Base-by-base conservation (phyloP, 345 rosid species). In the Gossypium ekmanianum region DNA sequence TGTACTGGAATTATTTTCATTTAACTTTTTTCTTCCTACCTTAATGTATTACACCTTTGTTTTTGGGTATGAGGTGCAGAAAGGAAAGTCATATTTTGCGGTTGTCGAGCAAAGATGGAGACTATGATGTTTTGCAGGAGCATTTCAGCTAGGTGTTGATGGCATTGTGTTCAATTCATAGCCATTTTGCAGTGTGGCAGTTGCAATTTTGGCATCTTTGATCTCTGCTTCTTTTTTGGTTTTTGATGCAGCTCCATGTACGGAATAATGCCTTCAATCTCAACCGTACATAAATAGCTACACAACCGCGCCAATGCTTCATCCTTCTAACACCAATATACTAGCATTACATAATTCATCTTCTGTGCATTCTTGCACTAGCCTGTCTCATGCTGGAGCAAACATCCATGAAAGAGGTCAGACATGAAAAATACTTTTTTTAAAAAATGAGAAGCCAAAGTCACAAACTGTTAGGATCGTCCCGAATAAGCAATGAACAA, bases 321-420 rank as follows among this genome's bases (percentile, higher is more conserved):
- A 22, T 70, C 82, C 81, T 76, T 88, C 77, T 78, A 79, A 76
- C 92, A 88, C 44, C 73, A 81, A 75, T 93, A 95, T 41, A 85
- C 0, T 8, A 97, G 98, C 76, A 89, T 91, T 2, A 97, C 97
- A 63, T 83, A 89, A 76, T 93, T 93, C 99, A 87, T 93, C 86
- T 91, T 95, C 77, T 93, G 98, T 11, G 98, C 99, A 76, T 91
- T 93, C 82, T 95, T 93, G 89, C 98, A 90, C 66, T 91, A 80
- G 11, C 97, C 97, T 24, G 88, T 89, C 81, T 91, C 97, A 22
- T 88, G 91, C 99, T 95, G 86, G 73, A 83, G 54, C 12, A 56
- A 57, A 61, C 71, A 78, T 56, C 75, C 72, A 59, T 61, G 56
- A 41, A 29, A 7, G n/a, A 77, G 62, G 66, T 76, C 70, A 76